phyloP scores from a whole-genome alignment of 805 yeast genomes.

The Wickerhamiella occidentalis region DNA sequence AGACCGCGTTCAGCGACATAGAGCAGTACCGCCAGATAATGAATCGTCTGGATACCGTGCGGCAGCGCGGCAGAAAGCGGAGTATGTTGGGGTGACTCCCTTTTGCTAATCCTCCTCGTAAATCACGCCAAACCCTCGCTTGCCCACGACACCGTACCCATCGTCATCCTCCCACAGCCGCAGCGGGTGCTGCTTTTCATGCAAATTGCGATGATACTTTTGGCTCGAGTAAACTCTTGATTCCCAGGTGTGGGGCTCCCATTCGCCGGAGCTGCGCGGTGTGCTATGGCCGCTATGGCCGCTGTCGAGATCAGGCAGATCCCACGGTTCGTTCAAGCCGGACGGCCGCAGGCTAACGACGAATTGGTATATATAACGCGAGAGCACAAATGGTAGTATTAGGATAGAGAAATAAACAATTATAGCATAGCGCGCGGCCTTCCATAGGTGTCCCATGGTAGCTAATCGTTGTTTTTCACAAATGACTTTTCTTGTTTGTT shows the following conservation, averaged over 20 bases:
- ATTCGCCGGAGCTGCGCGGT: conserved; percentile 9
- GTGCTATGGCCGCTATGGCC: not conserved
- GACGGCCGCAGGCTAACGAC: not conserved
- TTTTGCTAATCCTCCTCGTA: not conserved
- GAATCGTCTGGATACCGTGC: conserved; percentile 64
- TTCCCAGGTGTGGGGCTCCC: not conserved
- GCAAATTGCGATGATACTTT: not conserved
- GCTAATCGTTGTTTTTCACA: no score
- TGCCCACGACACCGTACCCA: not conserved
- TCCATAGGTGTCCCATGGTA: not conserved
- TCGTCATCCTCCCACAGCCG: conserved; percentile 11
- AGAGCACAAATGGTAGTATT: not conserved
- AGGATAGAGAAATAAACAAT: conserved; percentile 4
- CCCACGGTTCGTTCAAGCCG: no score
- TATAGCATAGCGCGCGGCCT: not conserved
- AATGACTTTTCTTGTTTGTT: no score
- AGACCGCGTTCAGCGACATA: conserved; percentile 13
- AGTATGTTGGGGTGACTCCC: conserved; percentile 64
- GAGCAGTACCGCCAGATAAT: conserved; percentile 38
- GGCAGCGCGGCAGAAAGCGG: conserved; percentile 88
- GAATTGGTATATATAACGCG: not conserved
- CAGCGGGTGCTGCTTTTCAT: not conserved
- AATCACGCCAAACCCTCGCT: not conserved
- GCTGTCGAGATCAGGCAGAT: not conserved
- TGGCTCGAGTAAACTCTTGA: not conserved